Percentiles rank a stretch among this genome's conserved stretches.
phyloP scores from a whole-genome alignment of 176 grass and related monocot species.

The maize (Zea mays) region DNA sequence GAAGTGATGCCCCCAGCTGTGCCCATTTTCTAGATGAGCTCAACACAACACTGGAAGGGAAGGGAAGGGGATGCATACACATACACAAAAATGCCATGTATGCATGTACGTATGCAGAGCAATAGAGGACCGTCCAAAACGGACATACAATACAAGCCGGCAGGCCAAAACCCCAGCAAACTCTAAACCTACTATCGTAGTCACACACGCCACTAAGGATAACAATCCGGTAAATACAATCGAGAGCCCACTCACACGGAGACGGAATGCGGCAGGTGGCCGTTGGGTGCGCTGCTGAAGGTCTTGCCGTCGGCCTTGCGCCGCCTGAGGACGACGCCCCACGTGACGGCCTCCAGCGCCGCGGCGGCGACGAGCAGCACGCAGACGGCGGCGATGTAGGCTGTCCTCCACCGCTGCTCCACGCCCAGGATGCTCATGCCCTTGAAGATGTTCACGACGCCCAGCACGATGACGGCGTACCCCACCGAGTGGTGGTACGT shows the following conservation, averaged over 20 bases:
- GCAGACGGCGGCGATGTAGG: slow-evolving; percentile 41
- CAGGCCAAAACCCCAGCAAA: not conserved
- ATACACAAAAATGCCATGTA: no score
- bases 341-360: slow-evolving; percentile 51
- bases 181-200: not conserved
- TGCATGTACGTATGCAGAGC: no score
- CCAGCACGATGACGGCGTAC: slow-evolving; percentile 51
- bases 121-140: not conserved
- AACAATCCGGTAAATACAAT: no score
- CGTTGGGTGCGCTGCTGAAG: slow-evolving; percentile 29
- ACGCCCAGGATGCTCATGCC: slow-evolving; percentile 53
- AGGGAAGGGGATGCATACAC: no score
- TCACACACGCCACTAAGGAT: not conserved
- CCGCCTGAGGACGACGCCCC: slow-evolving; percentile 46
- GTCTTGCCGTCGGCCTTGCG: slow-evolving; percentile 39
- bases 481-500: slow-evolving; percentile 63
- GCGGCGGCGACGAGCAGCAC: slow-evolving; percentile 33
- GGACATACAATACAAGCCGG: not conserved
- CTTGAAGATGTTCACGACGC: slow-evolving; percentile 64
- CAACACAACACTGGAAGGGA: no score
- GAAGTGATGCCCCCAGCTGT: not conserved
- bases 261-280: slow-evolving; percentile 3
- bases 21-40: slow-evolving; percentile 2
- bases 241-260: not conserved
- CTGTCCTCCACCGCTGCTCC: slow-evolving; percentile 50